Evolutionary conservation across 768 basidiomycete species (phyloP).

Genomic region (Collybia mongolica): DNA sequence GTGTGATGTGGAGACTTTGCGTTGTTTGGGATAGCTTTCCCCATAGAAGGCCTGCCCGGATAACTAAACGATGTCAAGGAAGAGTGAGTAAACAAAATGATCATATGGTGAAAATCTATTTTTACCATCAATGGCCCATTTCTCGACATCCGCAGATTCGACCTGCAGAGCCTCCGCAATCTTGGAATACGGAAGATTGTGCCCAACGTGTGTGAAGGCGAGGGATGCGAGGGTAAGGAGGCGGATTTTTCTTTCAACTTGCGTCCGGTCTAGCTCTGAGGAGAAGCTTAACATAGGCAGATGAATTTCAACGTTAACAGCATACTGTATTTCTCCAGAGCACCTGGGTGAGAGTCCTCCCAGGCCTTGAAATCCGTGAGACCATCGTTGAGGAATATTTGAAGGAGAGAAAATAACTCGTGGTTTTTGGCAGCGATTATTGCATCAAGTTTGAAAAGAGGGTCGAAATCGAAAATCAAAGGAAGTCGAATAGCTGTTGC

Average conservation of each 20-base stretch:
- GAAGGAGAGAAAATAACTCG: constrained; percentile 72
- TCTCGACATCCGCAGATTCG: constrained; percentile 66
- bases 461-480: constrained; percentile 76
- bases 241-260: constrained; percentile 78
- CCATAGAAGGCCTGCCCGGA: constrained; percentile 74
- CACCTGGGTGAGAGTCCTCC: constrained; percentile 46
- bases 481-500: constrained; percentile 65
- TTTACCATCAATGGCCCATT: constrained; percentile 85
- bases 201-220: constrained; percentile 74
- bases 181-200: constrained; percentile 67
- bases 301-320: constrained; percentile 9
- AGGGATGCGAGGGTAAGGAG: constrained; percentile 75
- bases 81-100: constrained; percentile 4
- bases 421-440: constrained; percentile 65
- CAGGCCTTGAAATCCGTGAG: constrained; percentile 63
- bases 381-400: constrained; percentile 68
- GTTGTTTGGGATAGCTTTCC: constrained; percentile 84
- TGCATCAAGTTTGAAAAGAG: constrained; percentile 73
- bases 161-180: constrained; percentile 71
- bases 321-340: constrained; percentile 60
- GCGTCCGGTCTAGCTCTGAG: constrained; percentile 53
- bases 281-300: constrained; percentile 2
- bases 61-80: constrained; percentile 46
- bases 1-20: constrained; percentile 69
- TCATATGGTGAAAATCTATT: background rate